These are phyloP conservation scores for Euphorbia schlechtendalii DNA, from an alignment of 441 rosid species.

Conservation along the genomic window DNA sequence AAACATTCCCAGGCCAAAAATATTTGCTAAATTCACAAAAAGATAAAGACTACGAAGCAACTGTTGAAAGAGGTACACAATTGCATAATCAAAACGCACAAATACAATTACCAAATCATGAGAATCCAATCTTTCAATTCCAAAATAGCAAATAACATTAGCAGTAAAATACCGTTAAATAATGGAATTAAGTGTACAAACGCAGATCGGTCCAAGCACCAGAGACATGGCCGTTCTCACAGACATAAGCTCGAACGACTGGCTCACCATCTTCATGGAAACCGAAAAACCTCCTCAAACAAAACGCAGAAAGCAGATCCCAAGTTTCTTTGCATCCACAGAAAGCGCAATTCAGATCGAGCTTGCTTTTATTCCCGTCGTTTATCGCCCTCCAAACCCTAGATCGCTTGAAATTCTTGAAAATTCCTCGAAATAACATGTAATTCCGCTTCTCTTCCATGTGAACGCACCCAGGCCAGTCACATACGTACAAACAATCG, in stretches of 20 bases:
- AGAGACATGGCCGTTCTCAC: slow-evolving; percentile 96
- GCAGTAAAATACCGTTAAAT: slow-evolving; percentile 2
- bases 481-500: slow-evolving; percentile 72
- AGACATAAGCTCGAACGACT: slow-evolving; percentile 94
- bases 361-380: slow-evolving; percentile 58
- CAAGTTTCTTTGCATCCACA: slow-evolving; percentile 71
- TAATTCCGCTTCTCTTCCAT: slow-evolving; percentile 71
- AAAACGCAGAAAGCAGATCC: slow-evolving; percentile 90
- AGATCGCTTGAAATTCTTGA: slow-evolving; percentile 74
- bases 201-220: slow-evolving; percentile 93
- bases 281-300: slow-evolving; percentile 69
- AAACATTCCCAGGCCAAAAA: background rate
- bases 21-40: background rate
- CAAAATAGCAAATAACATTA: background rate
- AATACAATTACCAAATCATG: background rate
- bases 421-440: slow-evolving; percentile 84
- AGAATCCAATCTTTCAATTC: background rate
- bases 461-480: slow-evolving; percentile 94
- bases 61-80: background rate
- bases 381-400: slow-evolving; percentile 86
- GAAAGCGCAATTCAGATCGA: slow-evolving; percentile 69
- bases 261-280: slow-evolving; percentile 96
- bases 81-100: background rate
- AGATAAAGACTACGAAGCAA: background rate
- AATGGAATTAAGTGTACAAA: slow-evolving; percentile 46